These are phyloP conservation scores for Mortierella claussenii DNA, from an alignment of 192 early-diverging fungal genomes.

Conservation along the genomic window DNA sequence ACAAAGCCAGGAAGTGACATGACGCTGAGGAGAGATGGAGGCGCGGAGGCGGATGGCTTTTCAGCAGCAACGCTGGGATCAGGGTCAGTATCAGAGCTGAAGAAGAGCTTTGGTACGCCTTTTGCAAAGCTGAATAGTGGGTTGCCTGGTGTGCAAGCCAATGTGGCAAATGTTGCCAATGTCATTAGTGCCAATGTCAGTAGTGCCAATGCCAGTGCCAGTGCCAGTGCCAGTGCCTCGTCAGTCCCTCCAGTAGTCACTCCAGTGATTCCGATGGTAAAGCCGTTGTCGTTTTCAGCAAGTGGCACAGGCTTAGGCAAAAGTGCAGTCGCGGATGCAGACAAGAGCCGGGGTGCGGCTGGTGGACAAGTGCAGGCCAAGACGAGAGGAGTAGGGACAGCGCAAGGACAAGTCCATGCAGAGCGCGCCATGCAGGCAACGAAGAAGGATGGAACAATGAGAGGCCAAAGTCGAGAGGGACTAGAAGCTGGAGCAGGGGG, in stretches of 20 bases:
- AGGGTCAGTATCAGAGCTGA: slow-evolving; percentile 27
- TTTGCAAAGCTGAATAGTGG: too few relatives aligned
- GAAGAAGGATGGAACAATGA: too few relatives aligned
- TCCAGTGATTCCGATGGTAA: slow-evolving; percentile 25
- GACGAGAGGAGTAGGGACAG: background rate
- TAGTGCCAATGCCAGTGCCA: background rate
- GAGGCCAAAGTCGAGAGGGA: too few relatives aligned
- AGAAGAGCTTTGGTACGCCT: slow-evolving; percentile 14
- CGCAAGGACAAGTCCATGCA: background rate
- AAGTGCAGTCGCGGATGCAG: background rate
- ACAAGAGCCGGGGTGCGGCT: background rate
- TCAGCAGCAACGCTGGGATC: background rate
- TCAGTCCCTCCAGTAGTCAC: too few relatives aligned
- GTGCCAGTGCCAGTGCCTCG: background rate
- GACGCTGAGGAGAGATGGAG: too few relatives aligned
- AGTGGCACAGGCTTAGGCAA: background rate
- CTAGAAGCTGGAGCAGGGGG: too few relatives aligned
- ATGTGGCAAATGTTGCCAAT: too few relatives aligned
- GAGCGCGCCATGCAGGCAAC: too few relatives aligned
- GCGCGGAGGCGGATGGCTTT: background rate
- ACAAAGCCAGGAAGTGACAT: too few relatives aligned
- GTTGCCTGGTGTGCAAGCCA: too few relatives aligned
- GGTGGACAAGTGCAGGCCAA: too few relatives aligned
- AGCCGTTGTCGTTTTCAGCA: slow-evolving; percentile 20
- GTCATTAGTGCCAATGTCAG: too few relatives aligned